These are phyloP conservation scores for Botrytis fragariae DNA, from an alignment of 2,329 filamentous ascomycete species.

Conservation along the genomic window DNA sequence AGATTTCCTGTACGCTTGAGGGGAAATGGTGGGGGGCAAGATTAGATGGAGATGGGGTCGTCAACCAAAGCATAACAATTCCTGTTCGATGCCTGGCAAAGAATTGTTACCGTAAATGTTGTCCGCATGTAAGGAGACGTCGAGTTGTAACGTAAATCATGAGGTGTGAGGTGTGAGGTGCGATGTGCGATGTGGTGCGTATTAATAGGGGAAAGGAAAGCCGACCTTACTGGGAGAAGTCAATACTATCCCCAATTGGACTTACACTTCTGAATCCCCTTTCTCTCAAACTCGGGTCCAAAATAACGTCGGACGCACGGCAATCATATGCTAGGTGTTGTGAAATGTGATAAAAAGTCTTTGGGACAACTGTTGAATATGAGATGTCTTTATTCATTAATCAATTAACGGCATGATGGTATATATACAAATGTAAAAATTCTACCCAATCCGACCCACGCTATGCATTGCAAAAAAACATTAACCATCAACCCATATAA, in stretches of 20 bases:
- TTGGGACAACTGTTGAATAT: not conserved
- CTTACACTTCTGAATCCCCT: not conserved
- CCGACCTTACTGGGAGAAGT: not conserved
- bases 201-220: not conserved
- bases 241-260: not conserved
- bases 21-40: not conserved
- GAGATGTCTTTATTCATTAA: not conserved
- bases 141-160: too few species aligned
- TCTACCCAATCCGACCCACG: not conserved
- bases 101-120: not conserved
- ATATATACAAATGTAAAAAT: not conserved
- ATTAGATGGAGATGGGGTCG: not conserved
- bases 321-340: not conserved
- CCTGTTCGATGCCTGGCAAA: not conserved
- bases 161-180: not conserved
- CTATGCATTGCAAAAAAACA: constrained; percentile 4
- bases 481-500: not conserved
- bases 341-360: not conserved
- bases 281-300: not conserved
- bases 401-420: not conserved
- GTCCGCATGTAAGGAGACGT: not conserved
- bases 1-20: not conserved
- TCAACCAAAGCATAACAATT: not conserved
- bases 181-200: too few species aligned
- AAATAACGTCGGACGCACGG: not conserved